Evolutionary conservation across 169 alveolate species (phyloP).

Genomic region (Cyclospora cayetanensis): DNA sequence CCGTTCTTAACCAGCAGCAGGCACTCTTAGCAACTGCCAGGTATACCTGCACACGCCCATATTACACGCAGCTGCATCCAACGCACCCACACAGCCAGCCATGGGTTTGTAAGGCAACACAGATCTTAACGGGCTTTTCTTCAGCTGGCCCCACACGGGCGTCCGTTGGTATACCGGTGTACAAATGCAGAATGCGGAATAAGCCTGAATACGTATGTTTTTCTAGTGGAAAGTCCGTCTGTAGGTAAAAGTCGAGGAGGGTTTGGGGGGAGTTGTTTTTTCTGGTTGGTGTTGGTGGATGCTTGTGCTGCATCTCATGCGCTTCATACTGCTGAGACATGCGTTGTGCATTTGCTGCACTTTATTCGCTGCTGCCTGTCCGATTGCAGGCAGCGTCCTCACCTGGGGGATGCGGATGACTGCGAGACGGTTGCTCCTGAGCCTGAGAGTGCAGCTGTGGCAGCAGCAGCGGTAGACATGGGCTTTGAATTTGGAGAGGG

Average conservation of each 20-base stretch:
- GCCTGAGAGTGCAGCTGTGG: conserved; percentile 39
- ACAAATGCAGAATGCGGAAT: too few relatives aligned
- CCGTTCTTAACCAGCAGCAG: conserved; percentile 72
- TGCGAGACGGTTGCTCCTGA: conserved; percentile 79
- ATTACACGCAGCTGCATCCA: too few relatives aligned
- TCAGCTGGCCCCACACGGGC: too few relatives aligned
- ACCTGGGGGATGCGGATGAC: conserved; percentile 74
- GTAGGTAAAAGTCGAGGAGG: too few relatives aligned
- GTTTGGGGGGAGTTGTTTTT: too few relatives aligned
- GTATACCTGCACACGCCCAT: too few relatives aligned
- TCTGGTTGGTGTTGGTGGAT: not conserved
- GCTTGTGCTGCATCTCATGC: not conserved
- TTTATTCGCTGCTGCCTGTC: conserved; percentile 67
- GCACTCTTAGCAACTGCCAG: conserved; percentile 51
- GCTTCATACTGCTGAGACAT: not conserved
- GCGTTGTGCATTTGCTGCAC: not conserved
- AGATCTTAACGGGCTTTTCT: too few relatives aligned
- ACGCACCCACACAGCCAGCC: too few relatives aligned
- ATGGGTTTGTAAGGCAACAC: too few relatives aligned
- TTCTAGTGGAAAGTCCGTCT: too few relatives aligned
- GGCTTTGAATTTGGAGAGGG: not conserved
- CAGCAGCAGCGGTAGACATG: not conserved
- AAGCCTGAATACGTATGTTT: too few relatives aligned
- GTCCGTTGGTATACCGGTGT: too few relatives aligned
- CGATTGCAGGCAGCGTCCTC: not conserved